Conservation (phyloP, 805 yeast genomes). For the Barnettozyma salicaria region DNA sequence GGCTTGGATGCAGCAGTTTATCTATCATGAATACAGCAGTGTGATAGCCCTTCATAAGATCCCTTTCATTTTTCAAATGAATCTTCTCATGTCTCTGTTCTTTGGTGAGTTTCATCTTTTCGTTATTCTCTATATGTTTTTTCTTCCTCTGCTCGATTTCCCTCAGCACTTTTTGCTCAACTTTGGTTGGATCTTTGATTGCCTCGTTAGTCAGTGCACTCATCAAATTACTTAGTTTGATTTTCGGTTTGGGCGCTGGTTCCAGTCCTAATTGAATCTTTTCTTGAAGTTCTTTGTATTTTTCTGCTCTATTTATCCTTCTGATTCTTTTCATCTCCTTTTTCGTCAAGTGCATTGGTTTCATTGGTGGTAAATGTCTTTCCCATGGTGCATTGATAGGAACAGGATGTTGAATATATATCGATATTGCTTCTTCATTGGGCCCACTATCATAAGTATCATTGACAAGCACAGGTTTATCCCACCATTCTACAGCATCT, state of each 20-base stretch:
- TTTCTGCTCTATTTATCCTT: conserved; percentile 47
- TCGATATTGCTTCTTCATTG: conserved; percentile 43
- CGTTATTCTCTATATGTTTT: conserved; percentile 57
- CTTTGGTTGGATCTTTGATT: conserved; percentile 80
- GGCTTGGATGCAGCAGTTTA: conserved; percentile 54
- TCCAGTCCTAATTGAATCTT: conserved; percentile 73
- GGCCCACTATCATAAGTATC: conserved; percentile 28
- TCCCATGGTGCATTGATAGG: conserved; percentile 59
- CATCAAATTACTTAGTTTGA: conserved; percentile 79
- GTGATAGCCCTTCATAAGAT: conserved; percentile 45
- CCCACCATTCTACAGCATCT: conserved; percentile 90
- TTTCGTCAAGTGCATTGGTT: conserved; percentile 62
- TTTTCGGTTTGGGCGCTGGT: conserved; percentile 86
- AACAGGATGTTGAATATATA: conserved; percentile 80
- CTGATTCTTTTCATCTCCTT: conserved; percentile 70
- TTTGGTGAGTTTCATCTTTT: conserved; percentile 51
- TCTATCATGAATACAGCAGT: conserved; percentile 56
- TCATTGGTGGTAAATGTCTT: conserved; percentile 32
- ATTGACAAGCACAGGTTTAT: conserved; percentile 44
- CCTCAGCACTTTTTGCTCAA: conserved; percentile 62
- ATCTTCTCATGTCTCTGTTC: conserved; percentile 52
- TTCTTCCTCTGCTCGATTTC: conserved; percentile 60
- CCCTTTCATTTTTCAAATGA: conserved; percentile 39
- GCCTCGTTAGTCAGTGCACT: conserved; percentile 80
- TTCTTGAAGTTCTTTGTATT: conserved; percentile 67